phyloP scores from a whole-genome alignment of 768 basidiomycete species.

The Dentipellis sp. region DNA sequence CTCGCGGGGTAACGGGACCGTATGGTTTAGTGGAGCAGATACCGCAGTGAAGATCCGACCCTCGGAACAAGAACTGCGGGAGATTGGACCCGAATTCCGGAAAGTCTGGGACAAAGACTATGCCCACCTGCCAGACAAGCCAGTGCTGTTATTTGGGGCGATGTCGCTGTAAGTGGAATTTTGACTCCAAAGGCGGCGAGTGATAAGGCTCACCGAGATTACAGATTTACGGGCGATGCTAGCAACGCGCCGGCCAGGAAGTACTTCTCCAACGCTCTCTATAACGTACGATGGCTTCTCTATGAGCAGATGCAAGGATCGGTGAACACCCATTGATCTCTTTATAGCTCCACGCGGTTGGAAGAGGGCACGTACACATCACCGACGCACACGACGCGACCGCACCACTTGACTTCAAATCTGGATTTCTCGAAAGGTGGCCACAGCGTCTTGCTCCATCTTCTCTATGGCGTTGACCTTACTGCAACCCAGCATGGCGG shows the following conservation, averaged over 20 bases:
- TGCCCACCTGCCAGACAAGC: conserved; percentile 17
- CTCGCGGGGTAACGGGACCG: neutral
- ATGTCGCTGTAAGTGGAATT: conserved; percentile 12
- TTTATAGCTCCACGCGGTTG: neutral
- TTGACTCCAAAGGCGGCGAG: neutral
- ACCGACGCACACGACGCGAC: conserved; percentile 12
- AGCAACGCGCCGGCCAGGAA: conserved; percentile 9
- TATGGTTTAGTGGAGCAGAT: conserved; percentile 14
- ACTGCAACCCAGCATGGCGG: conserved; percentile 13
- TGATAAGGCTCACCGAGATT: neutral
- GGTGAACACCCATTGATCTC: neutral
- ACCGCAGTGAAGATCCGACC: conserved; percentile 18
- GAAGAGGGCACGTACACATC: conserved; percentile 18
- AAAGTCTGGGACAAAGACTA: conserved; percentile 16
- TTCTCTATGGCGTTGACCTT: neutral
- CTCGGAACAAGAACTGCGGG: conserved; percentile 11
- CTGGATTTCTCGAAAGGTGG: conserved; percentile 16
- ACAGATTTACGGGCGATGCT: neutral
- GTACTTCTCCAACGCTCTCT: conserved; percentile 9
- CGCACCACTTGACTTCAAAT: conserved; percentile 17
- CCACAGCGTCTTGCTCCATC: neutral
- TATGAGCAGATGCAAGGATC: neutral
- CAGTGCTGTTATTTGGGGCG: conserved; percentile 10
- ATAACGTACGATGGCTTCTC: too few species aligned
- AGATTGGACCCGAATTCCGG: conserved; percentile 18